Base-by-base conservation (phyloP, 202 grass and related monocot species). In the Alloteropsis angusta region DNA sequence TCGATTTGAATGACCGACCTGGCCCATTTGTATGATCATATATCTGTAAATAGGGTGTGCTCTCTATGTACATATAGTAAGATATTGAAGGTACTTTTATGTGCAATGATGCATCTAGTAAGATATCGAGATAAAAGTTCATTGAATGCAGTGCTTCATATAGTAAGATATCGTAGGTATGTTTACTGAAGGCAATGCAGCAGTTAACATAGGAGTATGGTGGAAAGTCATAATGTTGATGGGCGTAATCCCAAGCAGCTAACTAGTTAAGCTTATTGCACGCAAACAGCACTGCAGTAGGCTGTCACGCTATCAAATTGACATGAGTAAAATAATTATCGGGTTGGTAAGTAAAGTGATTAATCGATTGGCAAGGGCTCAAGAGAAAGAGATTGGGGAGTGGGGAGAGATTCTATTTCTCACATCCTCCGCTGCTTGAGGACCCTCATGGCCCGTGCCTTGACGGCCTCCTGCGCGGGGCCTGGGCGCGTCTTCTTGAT, bases 381-480 rank as follows among this genome's bases (percentile, higher is more conserved):
- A 30, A 30, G 6, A 15, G 17, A 21, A 41, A 36, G 16, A 7
- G 9, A 30, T 30, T 30, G 1, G 15, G 54, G 16, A 4, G 14
- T 4, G 0, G n/a, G n/a, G 37, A 34, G 49, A 25, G 43, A 55
- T 50, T n/a, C 28, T 35, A 16, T 36, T 14, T 1, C 44, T 45
- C 53, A 98, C 96, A 98, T 98, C 34, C 86, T 89, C 15, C 85
- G 93, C 67, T 95, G 92, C 84, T 98, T 98, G 70, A 98, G 85
- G 43, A 98, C 79, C 85, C 95, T 93, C 96, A 98, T 98, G 71
- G 96, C 92, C 16, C 92, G 78, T 16, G 92, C 89, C 82, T 99
- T 99, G 50, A 99, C 64, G 59, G 96, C 96, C 81, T 99, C 96
- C 87, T 99, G 96, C 49, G 96, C 96, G 52, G 96, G 96, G 1